These are phyloP conservation scores for Phytophthora boehmeriae DNA, from an alignment of 352 stramenopile genomes.

Conservation along the genomic window DNA sequence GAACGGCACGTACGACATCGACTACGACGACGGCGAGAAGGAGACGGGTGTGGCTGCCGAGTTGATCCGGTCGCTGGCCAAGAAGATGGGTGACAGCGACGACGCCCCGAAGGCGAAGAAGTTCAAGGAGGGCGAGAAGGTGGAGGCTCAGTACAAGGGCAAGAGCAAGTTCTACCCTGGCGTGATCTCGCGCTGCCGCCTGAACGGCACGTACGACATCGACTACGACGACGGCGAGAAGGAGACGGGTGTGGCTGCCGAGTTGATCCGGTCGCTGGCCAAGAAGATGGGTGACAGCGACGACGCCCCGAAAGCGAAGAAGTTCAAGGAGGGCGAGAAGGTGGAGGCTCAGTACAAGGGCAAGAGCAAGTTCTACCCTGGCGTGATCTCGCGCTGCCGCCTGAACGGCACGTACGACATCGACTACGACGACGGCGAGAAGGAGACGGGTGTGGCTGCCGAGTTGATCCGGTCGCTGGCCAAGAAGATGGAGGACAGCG, in stretches of 20 bases:
- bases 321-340: slow-evolving; percentile 23
- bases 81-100: slow-evolving; percentile 22
- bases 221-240: slow-evolving; percentile 24
- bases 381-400: slow-evolving; percentile 19
- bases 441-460: slow-evolving; percentile 23
- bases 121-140: slow-evolving; percentile 17
- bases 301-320: slow-evolving; percentile 18
- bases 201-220: slow-evolving; percentile 26
- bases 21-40: slow-evolving; percentile 29
- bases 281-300: slow-evolving; percentile 19
- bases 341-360: slow-evolving; percentile 26
- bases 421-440: slow-evolving; percentile 24
- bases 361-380: slow-evolving; percentile 25
- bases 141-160: slow-evolving; percentile 26
- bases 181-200: slow-evolving; percentile 19
- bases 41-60: slow-evolving; percentile 26
- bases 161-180: slow-evolving; percentile 26
- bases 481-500: slow-evolving; percentile 20
- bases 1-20: slow-evolving; percentile 28
- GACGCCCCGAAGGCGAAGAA: slow-evolving; percentile 20
- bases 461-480: slow-evolving; percentile 14
- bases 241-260: slow-evolving; percentile 22
- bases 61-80: slow-evolving; percentile 21
- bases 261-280: slow-evolving; percentile 14
- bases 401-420: slow-evolving; percentile 26